Conservation (phyloP, 2,329 filamentous ascomycete genomes). For the Fonsecaea pedrosoi region DNA sequence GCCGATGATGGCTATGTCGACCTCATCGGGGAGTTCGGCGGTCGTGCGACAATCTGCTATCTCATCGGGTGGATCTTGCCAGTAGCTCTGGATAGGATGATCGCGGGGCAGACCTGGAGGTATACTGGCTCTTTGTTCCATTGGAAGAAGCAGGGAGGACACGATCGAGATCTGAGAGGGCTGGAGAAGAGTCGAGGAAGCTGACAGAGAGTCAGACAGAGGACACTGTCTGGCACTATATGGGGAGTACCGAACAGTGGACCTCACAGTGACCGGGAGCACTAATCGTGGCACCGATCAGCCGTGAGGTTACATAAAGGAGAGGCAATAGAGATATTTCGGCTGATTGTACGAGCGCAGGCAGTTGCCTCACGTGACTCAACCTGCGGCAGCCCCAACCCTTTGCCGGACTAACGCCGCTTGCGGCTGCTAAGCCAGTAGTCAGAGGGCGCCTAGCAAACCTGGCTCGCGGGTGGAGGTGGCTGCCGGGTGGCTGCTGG, state of each 20-base stretch:
- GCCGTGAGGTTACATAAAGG: background rate
- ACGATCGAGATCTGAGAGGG: background rate
- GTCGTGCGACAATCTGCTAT: conserved; percentile 38
- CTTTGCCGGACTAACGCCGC: conserved; percentile 11
- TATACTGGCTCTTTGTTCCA: conserved; percentile 28
- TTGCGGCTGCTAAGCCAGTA: conserved; percentile 12
- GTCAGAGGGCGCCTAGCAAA: background rate
- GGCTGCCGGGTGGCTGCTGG: conserved; percentile 1
- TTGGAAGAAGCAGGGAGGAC: conserved; percentile 13
- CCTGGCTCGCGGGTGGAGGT: background rate
- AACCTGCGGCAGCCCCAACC: background rate
- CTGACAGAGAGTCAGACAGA: conserved; percentile 7
- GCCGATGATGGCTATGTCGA: conserved; percentile 49
- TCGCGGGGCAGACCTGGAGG: conserved; percentile 45
- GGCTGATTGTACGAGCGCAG: background rate
- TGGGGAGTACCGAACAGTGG: background rate
- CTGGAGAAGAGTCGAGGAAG: background rate
- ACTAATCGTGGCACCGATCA: no score
- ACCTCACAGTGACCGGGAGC: background rate
- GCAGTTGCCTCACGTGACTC: background rate
- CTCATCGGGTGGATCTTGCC: conserved; percentile 42
- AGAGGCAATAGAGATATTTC: background rate
- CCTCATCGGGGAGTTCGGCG: conserved; percentile 39
- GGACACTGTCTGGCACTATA: background rate
- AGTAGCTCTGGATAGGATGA: conserved; percentile 48